A percentile compares a stretch with the other conserved stretches of the same genome.
Conservation (phyloP, 805 yeast species). For the Cyberlindnera japonica region DNA sequence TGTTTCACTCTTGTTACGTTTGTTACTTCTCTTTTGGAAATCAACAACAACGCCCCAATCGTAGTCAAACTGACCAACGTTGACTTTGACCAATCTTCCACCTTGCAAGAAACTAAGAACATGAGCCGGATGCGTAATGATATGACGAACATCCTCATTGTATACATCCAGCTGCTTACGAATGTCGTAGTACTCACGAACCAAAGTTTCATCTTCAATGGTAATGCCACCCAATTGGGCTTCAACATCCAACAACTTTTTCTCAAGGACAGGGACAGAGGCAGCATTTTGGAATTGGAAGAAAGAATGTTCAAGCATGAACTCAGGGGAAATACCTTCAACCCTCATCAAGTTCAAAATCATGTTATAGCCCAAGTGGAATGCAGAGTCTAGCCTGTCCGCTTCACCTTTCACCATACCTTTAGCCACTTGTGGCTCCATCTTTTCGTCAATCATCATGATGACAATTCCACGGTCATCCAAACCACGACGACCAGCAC, state of each 20-base stretch:
- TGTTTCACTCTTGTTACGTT: slow-evolving; percentile 51
- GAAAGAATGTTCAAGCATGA: slow-evolving; percentile 91
- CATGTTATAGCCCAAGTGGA: slow-evolving; percentile 97
- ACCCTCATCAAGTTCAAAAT: slow-evolving; percentile 92
- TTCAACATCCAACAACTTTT: slow-evolving; percentile 52
- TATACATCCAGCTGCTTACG: slow-evolving; percentile 68
- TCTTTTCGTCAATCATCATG: slow-evolving; percentile 98
- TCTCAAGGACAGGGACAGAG: slow-evolving; percentile 82
- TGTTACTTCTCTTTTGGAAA: slow-evolving; percentile 65
- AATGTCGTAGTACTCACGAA: slow-evolving; percentile 81
- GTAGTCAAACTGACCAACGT: slow-evolving; percentile 58
- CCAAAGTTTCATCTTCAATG: slow-evolving; percentile 69
- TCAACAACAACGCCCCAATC: slow-evolving; percentile 96
- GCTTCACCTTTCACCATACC: slow-evolving; percentile 99
- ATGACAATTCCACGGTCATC: slow-evolving; percentile 99
- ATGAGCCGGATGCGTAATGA: slow-evolving; percentile 89
- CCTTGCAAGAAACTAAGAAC: slow-evolving; percentile 79
- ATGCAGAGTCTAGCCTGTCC: slow-evolving; percentile 94
- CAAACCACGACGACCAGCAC: slow-evolving; percentile 99
- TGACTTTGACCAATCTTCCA: slow-evolving; percentile 78
- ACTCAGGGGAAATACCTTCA: slow-evolving; percentile 97
- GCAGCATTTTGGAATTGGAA: slow-evolving; percentile 93
- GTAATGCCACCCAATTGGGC: slow-evolving; percentile 43
- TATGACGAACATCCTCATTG: slow-evolving; percentile 70
- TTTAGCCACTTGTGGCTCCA: slow-evolving; percentile 99